These are phyloP conservation scores for Vicia sativa DNA, from an alignment of 306 rosid genomes.

Conservation along the genomic window DNA sequence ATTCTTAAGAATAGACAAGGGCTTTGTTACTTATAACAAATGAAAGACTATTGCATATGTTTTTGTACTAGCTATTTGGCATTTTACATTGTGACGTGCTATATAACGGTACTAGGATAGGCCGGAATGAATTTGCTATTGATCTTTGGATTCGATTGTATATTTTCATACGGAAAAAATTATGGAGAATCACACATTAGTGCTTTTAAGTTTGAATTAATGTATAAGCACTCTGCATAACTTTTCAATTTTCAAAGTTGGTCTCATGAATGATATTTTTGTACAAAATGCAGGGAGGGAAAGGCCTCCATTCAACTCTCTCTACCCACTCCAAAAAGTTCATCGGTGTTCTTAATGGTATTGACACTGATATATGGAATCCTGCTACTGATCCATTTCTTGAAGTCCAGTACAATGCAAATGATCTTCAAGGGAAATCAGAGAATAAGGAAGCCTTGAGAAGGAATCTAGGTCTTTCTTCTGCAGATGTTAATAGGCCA, in stretches of 20 bases:
- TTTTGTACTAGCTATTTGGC: slow-evolving; percentile 18
- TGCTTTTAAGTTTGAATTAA: slow-evolving; percentile 26
- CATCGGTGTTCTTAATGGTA: slow-evolving; percentile 87
- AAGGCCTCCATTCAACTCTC: slow-evolving; percentile 86
- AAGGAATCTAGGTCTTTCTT: slow-evolving; percentile 75
- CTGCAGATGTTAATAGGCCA: slow-evolving; percentile 66
- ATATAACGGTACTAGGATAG: neutral
- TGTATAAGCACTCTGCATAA: slow-evolving; percentile 1
- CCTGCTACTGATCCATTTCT: slow-evolving; percentile 78
- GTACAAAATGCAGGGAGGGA: slow-evolving; percentile 71
- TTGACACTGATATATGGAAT: slow-evolving; percentile 92
- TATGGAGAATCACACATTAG: slow-evolving; percentile 13
- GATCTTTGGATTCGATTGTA: slow-evolving; percentile 8
- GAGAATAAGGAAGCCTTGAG: slow-evolving; percentile 85
- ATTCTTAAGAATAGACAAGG: slow-evolving; percentile 15
- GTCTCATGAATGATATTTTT: slow-evolving; percentile 37
- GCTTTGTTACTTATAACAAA: slow-evolving; percentile 17
- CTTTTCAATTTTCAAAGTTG: slow-evolving; percentile 30
- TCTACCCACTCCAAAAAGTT: slow-evolving; percentile 81
- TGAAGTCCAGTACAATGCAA: slow-evolving; percentile 75
- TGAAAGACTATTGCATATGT: slow-evolving; percentile 18
- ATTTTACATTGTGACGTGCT: slow-evolving; percentile 1
- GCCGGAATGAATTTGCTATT: slow-evolving; percentile 17
- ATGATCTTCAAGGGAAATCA: slow-evolving; percentile 81
- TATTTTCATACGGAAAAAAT: slow-evolving; percentile 7